Conservation (phyloP, 805 yeast genomes). For the Ogataea siamensis region DNA sequence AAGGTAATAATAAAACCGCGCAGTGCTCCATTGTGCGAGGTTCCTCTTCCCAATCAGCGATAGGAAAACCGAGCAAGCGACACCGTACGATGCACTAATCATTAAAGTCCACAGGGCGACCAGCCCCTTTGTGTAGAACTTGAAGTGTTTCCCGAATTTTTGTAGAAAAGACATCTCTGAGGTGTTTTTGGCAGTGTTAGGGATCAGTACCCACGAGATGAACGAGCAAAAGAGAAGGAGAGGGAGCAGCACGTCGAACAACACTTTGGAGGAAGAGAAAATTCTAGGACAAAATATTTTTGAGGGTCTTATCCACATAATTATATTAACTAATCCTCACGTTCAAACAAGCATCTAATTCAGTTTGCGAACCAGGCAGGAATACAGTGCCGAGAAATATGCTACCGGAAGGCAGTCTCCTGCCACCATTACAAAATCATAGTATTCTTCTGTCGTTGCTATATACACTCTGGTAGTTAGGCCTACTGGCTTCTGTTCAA, state of each 20-base stretch:
- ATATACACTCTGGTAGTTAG: slow-evolving; percentile 2
- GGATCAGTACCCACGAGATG: slow-evolving; percentile 18
- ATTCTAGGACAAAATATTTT: slow-evolving; percentile 7
- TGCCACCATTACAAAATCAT: no score
- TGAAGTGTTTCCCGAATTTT: slow-evolving; percentile 33
- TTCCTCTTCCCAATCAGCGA: slow-evolving; percentile 70
- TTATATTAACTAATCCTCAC: no score
- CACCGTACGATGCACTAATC: slow-evolving; percentile 72
- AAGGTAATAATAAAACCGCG: slow-evolving; percentile 69
- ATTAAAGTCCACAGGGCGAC: slow-evolving; percentile 53
- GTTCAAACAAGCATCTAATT: no score
- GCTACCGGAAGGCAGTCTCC: no score
- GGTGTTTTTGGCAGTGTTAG: slow-evolving; percentile 14
- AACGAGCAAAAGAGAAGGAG: slow-evolving; percentile 11
- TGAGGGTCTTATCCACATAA: background rate
- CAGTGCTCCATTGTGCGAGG: slow-evolving; percentile 86
- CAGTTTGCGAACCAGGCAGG: no score
- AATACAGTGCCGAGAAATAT: no score
- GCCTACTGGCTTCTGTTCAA: slow-evolving; percentile 52
- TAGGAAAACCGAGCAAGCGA: slow-evolving; percentile 66
- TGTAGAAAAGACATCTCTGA: slow-evolving; percentile 16
- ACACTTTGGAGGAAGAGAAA: slow-evolving; percentile 13
- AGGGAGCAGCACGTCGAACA: slow-evolving; percentile 10
- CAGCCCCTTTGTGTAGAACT: slow-evolving; percentile 55
- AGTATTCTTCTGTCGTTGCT: background rate